These are phyloP conservation scores for Lolium multiflorum DNA, from an alignment of 176 grass and related monocot species.

Conservation along the genomic window DNA sequence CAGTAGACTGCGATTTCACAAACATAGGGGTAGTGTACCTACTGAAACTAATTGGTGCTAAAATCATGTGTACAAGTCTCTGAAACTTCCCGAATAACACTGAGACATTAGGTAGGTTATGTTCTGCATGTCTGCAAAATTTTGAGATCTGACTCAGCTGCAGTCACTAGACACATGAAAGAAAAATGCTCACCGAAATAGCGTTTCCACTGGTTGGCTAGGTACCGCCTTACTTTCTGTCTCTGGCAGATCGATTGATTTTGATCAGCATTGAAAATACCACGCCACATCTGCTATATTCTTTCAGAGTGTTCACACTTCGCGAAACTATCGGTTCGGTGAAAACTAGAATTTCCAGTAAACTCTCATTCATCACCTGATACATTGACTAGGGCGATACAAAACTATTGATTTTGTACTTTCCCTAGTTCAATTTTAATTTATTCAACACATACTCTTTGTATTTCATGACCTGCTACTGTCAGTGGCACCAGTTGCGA, in stretches of 20 bases:
- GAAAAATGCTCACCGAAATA: no score
- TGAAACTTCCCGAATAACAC: neutral
- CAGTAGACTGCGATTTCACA: neutral
- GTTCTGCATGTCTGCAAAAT: neutral
- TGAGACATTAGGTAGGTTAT: neutral
- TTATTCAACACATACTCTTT: neutral
- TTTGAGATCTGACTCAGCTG: neutral
- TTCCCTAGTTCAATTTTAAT: neutral
- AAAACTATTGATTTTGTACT: neutral
- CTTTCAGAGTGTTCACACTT: neutral
- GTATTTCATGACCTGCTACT: neutral
- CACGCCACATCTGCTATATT: neutral
- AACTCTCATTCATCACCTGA: neutral
- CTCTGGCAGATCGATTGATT: neutral
- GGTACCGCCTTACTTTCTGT: neutral
- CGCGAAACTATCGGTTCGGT: neutral
- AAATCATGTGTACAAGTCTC: neutral
- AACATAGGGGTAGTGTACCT: neutral
- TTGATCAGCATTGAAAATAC: neutral
- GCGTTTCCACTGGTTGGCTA: neutral
- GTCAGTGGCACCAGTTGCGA: neutral
- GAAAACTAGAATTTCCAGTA: conserved; percentile 4
- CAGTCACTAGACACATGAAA: neutral
- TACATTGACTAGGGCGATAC: neutral
- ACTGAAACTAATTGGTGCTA: neutral